Base-by-base conservation (phyloP, 345 rosid genomes). In the Dimocarpus longan region DNA sequence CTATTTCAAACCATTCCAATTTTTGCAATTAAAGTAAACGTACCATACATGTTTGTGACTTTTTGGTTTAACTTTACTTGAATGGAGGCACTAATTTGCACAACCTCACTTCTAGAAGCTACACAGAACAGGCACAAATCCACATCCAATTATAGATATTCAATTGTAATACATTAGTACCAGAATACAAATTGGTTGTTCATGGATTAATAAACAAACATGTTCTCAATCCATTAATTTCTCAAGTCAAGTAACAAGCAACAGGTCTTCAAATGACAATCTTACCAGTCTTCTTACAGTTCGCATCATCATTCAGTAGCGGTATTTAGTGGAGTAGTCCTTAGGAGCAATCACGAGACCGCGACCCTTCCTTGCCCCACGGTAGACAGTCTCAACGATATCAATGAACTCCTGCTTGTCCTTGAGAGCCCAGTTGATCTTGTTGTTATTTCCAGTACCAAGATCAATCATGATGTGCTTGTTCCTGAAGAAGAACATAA, bases 401-500 rank as follows among this genome's bases (percentile, higher is more conserved):
- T 90, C 97, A 1, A 95, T 90, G 82, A 96, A 96, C 88, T 96
- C 98, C 70, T 93, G 98, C 86, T 96, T 96, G 87, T 96, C 98
- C 92, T 96, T 94, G 74, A 96, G 91, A 81, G 97, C 97, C 95
- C 99, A 96, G 76, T 96, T 94, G 79, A 94, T 96, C 90, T 93
- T 94, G 92, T 96, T 96, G 88, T 94, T 96, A 87, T 93, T 96
- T 69, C 99, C 98, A 28, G 97, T 96, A 8, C 99, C 97, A 52
- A 96, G 97, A 85, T 93, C 99, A 66, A 96, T 94, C 95, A 94
- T 94, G n/a, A 94, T 94, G 89, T 94, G 97, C 74, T 95, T 92
- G 91, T 95, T 95, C 90, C 98, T 90, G 70, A 96, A 96, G 89
- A 96, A 92, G 89, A 96, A 96, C 99, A 96, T 94, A 26, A 96